Percentiles rank a stretch among this genome's conserved stretches.
These are phyloP conservation scores for Sarocladiaceae sp. DNA, from an alignment of 2,329 filamentous ascomycete genomes.

Conservation along the genomic window DNA sequence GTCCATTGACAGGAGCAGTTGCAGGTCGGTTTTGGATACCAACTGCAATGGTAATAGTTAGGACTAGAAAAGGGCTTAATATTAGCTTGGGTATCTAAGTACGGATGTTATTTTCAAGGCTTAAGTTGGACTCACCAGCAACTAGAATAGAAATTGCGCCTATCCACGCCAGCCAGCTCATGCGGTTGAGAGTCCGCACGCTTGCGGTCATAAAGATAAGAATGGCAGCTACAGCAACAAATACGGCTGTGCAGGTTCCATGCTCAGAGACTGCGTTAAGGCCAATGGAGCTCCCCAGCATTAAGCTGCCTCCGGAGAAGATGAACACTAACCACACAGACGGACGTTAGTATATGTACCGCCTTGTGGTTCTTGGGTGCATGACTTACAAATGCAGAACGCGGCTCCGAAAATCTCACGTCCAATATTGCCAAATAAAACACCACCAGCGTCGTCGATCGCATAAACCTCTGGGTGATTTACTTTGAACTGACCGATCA, in stretches of 20 bases:
- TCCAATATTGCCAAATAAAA: no score
- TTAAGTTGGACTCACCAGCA: constrained; percentile 14
- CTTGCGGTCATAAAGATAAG: constrained; percentile 25
- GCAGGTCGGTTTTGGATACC: constrained; percentile 23
- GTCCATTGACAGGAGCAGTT: constrained; percentile 19
- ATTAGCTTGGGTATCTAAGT: no score
- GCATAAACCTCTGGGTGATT: no score
- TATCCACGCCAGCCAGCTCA: constrained; percentile 30
- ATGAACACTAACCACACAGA: no score
- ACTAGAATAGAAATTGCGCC: constrained; percentile 24
- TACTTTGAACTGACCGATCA: no score
- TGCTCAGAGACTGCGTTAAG: constrained; percentile 36
- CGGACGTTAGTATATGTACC: no score
- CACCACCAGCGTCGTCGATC: no score
- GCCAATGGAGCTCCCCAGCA: constrained; percentile 35
- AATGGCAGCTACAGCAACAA: constrained; percentile 30
- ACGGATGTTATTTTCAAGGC: background rate
- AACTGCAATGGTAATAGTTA: constrained; percentile 25
- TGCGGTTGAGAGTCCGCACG: constrained; percentile 25
- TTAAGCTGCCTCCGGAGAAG: no score
- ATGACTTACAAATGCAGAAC: no score
- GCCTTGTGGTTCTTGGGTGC: no score
- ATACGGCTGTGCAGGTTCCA: constrained; percentile 34
- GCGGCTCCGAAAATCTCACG: no score
- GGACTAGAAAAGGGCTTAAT: constrained; percentile 14